These are phyloP conservation scores for Penicillium sp. DNA, from an alignment of 2,329 filamentous ascomycete species.

Conservation along the genomic window DNA sequence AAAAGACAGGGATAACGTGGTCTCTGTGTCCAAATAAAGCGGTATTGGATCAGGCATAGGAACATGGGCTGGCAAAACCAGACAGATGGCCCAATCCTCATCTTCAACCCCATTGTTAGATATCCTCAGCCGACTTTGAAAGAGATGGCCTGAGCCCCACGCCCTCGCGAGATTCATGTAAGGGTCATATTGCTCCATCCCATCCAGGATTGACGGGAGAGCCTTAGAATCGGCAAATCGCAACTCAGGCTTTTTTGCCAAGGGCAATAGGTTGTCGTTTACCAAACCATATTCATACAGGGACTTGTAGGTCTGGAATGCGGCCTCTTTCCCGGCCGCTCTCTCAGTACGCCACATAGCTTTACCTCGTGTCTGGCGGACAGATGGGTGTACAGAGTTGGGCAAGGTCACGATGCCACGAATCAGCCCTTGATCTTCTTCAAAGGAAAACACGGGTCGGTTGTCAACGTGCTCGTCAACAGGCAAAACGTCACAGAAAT, in stretches of 20 bases:
- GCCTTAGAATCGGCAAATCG: slow-evolving; percentile 8
- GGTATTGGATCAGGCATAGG: slow-evolving; percentile 24
- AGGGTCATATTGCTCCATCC: slow-evolving; percentile 32
- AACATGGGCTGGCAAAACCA: slow-evolving; percentile 21
- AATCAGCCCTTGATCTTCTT: slow-evolving; percentile 23
- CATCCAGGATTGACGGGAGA: slow-evolving; percentile 25
- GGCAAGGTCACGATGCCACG: slow-evolving; percentile 70
- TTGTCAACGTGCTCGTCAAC: slow-evolving; percentile 61
- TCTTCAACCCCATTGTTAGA: slow-evolving; percentile 11
- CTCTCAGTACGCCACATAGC: slow-evolving; percentile 68
- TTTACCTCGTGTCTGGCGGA: slow-evolving; percentile 58
- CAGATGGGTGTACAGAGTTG: slow-evolving; percentile 62
- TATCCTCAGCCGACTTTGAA: slow-evolving; percentile 26
- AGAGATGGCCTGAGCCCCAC: slow-evolving; percentile 25
- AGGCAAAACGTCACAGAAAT: slow-evolving; percentile 72
- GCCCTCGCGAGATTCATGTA: slow-evolving; percentile 30
- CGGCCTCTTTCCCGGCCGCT: slow-evolving; percentile 76
- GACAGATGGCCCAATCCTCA: slow-evolving; percentile 19
- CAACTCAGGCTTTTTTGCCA: slow-evolving; percentile 34
- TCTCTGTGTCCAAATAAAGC: slow-evolving; percentile 32
- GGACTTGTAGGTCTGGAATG: slow-evolving; percentile 74
- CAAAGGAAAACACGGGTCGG: slow-evolving; percentile 63
- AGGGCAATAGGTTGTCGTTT: slow-evolving; percentile 75
- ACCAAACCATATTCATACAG: slow-evolving; percentile 72
- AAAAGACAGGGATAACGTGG: slow-evolving; percentile 23